Evolutionary conservation across 108 stramenopile genomes (phyloP).

Genomic region (Pseudonitzschia multiseries): DNA sequence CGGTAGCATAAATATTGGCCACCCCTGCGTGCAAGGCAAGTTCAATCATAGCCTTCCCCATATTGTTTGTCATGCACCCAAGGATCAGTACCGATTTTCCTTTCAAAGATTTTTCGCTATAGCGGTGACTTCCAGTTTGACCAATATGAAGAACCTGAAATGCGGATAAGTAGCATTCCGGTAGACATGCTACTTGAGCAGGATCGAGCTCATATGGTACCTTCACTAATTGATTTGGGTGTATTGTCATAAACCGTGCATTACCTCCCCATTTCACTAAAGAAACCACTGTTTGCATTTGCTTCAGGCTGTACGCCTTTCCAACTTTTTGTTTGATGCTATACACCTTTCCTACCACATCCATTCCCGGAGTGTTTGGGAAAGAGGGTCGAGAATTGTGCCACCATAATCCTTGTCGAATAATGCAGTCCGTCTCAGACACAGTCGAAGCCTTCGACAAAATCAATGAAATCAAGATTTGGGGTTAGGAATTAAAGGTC

Average conservation of each 20-base stretch:
- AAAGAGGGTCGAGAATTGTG: not conserved
- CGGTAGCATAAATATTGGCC: constrained; percentile 41
- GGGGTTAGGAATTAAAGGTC: not conserved
- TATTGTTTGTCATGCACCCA: constrained; percentile 38
- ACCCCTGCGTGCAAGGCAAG: constrained; percentile 42
- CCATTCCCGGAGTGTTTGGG: constrained; percentile 46
- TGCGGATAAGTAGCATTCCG: constrained; percentile 44
- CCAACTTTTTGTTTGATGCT: constrained; percentile 16
- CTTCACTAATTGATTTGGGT: constrained; percentile 54
- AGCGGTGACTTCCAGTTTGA: constrained; percentile 25
- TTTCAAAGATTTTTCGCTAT: constrained; percentile 30
- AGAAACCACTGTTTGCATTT: constrained; percentile 62
- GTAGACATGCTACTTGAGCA: constrained; percentile 41
- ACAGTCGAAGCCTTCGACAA: constrained; percentile 51
- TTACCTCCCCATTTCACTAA: constrained; percentile 63
- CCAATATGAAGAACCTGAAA: constrained; percentile 50
- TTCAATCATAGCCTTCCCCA: constrained; percentile 47
- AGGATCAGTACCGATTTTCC: constrained; percentile 43
- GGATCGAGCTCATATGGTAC: constrained; percentile 52
- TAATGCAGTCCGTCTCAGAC: constrained; percentile 49
- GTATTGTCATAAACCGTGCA: constrained; percentile 54
- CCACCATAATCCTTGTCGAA: constrained; percentile 54
- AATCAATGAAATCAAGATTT: not conserved
- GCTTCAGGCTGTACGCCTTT: constrained; percentile 21
- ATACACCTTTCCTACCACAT: constrained; percentile 51